phyloP scores from a whole-genome alignment of 345 rosid species.

The Laguncularia racemosa region DNA sequence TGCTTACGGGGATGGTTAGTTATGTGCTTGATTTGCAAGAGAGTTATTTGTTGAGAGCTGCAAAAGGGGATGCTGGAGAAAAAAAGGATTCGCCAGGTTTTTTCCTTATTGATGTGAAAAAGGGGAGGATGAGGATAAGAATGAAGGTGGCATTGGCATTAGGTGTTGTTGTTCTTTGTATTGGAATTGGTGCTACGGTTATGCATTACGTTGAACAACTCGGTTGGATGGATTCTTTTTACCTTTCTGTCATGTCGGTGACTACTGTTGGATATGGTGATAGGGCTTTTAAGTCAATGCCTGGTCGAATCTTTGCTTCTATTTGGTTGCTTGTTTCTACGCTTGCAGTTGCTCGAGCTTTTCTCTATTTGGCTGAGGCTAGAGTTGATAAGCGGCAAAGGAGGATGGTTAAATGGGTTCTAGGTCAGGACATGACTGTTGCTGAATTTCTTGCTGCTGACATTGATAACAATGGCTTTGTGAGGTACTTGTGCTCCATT shows the following conservation, averaged over 20 bases:
- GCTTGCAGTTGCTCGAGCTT: slow-evolving; percentile 78
- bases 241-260: slow-evolving; percentile 93
- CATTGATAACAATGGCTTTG: slow-evolving; percentile 70
- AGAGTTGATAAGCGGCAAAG: slow-evolving; percentile 88
- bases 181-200: slow-evolving; percentile 68
- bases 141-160: slow-evolving; percentile 90
- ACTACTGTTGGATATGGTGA: slow-evolving; percentile 94
- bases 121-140: slow-evolving; percentile 96
- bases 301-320: slow-evolving; percentile 73
- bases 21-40: slow-evolving; percentile 91
- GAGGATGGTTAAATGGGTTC: slow-evolving; percentile 68
- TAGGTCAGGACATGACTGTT: slow-evolving; percentile 72
- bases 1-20: slow-evolving; percentile 76
- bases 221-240: slow-evolving; percentile 79
- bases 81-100: slow-evolving; percentile 31
- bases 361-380: slow-evolving; percentile 74
- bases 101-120: slow-evolving; percentile 69
- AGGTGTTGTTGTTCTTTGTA: slow-evolving; percentile 74
- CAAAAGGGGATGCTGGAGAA: slow-evolving; percentile 23
- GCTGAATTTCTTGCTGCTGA: slow-evolving; percentile 86
- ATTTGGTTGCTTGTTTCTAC: slow-evolving; percentile 91
- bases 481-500: slow-evolving; percentile 42
- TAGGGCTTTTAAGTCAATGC: slow-evolving; percentile 54
- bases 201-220: slow-evolving; percentile 77
- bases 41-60: slow-evolving; percentile 55